Evolutionary conservation across 108 stramenopile genomes (phyloP).

Genomic region (Nannochloropsis salina): DNA sequence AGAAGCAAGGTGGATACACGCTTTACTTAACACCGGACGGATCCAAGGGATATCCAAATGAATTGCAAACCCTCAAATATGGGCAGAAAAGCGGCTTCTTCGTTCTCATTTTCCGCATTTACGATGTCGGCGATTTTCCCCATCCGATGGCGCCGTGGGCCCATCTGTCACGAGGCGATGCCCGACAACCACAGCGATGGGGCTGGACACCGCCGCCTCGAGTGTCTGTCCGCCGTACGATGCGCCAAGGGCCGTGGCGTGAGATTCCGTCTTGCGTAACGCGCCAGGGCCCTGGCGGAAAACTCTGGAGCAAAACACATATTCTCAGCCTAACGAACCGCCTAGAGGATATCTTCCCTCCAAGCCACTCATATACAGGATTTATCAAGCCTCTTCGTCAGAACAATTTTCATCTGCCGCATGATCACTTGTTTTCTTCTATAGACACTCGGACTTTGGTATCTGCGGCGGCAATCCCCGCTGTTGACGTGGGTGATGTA

Average conservation of each 20-base stretch:
- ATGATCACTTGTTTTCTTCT: background rate
- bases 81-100: background rate
- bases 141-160: background rate
- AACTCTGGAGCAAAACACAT: background rate
- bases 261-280: constrained; percentile 8
- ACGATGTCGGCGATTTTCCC: background rate
- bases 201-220: background rate
- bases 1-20: constrained; percentile 13
- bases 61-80: constrained; percentile 4
- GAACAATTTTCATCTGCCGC: background rate
- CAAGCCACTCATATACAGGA: background rate
- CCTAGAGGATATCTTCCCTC: background rate
- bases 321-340: background rate
- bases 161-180: background rate
- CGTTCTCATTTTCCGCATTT: background rate
- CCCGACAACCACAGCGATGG: background rate
- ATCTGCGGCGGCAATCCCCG: background rate
- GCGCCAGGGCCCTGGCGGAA: background rate
- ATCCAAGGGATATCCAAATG: background rate
- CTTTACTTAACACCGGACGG: background rate
- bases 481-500: background rate
- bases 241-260: background rate
- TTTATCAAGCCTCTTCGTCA: background rate
- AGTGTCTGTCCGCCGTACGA: background rate
- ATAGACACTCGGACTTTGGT: background rate